Conservation (phyloP, 2,329 filamentous ascomycete species). For the Sclerotinia minor region DNA sequence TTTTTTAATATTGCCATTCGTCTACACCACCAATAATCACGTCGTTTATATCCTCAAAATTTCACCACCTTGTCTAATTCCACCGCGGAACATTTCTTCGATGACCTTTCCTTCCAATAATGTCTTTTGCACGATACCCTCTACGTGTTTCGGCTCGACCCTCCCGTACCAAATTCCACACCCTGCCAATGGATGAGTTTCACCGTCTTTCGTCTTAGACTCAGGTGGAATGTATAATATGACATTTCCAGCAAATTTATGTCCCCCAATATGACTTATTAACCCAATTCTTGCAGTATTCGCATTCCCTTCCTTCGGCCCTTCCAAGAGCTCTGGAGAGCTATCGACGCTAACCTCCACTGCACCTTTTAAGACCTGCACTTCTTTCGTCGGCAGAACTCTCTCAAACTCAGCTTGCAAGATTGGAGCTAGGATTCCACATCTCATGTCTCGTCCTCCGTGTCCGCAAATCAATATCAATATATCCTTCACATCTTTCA, state of each 20-base stretch:
- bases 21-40: neutral
- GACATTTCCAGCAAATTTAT: slow-evolving; percentile 84
- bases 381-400: slow-evolving; percentile 53
- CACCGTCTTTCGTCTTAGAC: slow-evolving; percentile 45
- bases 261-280: slow-evolving; percentile 79
- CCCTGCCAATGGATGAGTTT: slow-evolving; percentile 61
- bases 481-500: slow-evolving; percentile 64
- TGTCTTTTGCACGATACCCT: slow-evolving; percentile 73
- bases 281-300: slow-evolving; percentile 61
- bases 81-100: slow-evolving; percentile 70
- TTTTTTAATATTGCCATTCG: neutral
- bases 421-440: slow-evolving; percentile 76
- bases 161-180: slow-evolving; percentile 81
- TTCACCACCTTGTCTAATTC: slow-evolving; percentile 56
- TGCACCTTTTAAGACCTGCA: slow-evolving; percentile 51
- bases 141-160: slow-evolving; percentile 72
- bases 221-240: slow-evolving; percentile 74
- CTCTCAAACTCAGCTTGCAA: slow-evolving; percentile 69
- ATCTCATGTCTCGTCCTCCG: slow-evolving; percentile 75
- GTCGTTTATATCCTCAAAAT: slow-evolving; percentile 44
- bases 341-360: slow-evolving; percentile 37
- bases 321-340: slow-evolving; percentile 46
- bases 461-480: slow-evolving; percentile 89
- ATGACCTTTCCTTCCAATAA: slow-evolving; percentile 67
- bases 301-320: slow-evolving; percentile 36